Base-by-base conservation (phyloP, 208 protist genomes). In the Wallacemonas sp. region DNA sequence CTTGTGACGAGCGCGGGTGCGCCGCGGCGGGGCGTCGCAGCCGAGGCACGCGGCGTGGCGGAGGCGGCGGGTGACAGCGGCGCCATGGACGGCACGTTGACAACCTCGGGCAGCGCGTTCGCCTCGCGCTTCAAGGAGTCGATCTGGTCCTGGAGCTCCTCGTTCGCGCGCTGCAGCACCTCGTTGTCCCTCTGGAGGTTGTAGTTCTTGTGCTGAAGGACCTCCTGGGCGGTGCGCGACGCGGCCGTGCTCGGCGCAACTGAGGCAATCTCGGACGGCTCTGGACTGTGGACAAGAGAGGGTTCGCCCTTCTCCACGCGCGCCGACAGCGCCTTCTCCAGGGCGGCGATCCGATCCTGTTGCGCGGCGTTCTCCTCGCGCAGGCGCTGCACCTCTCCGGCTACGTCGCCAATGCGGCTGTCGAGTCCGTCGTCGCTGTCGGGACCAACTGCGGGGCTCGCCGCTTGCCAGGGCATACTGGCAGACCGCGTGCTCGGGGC, bases 81-180 rank as follows among this genome's bases (percentile, higher is more conserved):
- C 31, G 11, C 29, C 14, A 0, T 16, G 7, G 14, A 7, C 14
- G 36, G 36, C 36, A 41, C 36, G 36, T 41, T 14, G 10, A 14
- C 36, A 0, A 41, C 14, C 36, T 41, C 14, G 0, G 36, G 10
- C 7, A 16, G 10, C 36, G 36, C 14, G 7, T 41, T 14, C 36
- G 36, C 36, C 36, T 41, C 14, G 36, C 7, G 36, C 36, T 16
- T 41, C 0, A 14, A 16, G 0, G 7, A 41, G 36, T 41, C 36
- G 0, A 59, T 18, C 16, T 36, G 12, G 12, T 59, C 18, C n/a
- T 59, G 52, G 23, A 78, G 65, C 8, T 46, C 28, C 12, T 57
- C 69, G 26, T 82, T 82, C 29, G 57, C 65, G 8, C 49, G 38
- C 32, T 70, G 67, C 44, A 82, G 59, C 25, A 70, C 57, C 28